Percentiles rank a stretch among this genome's conserved stretches.
Evolutionary conservation across 2,329 filamentous ascomycete genomes (phyloP).

Genomic region (Zasmidium angulare): DNA sequence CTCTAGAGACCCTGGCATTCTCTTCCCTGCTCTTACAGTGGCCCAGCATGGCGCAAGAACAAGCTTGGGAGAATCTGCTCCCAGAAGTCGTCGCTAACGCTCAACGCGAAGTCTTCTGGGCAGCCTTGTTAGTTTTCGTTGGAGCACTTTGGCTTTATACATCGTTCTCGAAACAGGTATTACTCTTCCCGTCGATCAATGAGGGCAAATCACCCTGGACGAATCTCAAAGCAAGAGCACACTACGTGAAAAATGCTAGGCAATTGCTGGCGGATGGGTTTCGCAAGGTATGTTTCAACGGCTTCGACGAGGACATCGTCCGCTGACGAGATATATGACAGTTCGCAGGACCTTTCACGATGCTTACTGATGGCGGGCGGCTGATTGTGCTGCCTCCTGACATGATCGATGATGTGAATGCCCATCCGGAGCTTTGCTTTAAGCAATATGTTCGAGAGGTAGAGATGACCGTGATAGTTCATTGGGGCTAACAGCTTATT

Average conservation of each 20-base stretch:
- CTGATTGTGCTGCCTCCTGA: conserved; percentile 10
- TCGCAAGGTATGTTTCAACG: neutral
- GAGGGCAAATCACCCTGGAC: neutral
- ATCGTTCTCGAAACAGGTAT: neutral
- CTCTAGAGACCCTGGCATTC: neutral
- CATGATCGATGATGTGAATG: conserved; percentile 12
- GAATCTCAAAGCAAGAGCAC: neutral
- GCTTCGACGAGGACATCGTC: neutral
- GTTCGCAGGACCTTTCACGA: conserved; percentile 11
- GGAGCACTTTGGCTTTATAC: neutral
- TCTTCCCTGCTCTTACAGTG: neutral
- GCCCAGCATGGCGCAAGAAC: neutral
- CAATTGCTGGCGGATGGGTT: neutral
- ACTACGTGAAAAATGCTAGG: conserved; percentile 3
- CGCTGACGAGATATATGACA: neutral
- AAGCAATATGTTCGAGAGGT: neutral
- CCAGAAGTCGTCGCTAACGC: neutral
- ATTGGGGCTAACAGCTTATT: too few species aligned
- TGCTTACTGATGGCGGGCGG: conserved; percentile 6
- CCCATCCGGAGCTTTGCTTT: neutral
- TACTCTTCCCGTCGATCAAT: neutral
- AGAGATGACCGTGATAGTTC: too few species aligned
- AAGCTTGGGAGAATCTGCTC: neutral
- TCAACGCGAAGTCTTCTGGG: neutral
- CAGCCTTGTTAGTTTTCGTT: neutral